Evolutionary conservation across 805 yeast genomes (phyloP), one percentile per base, ranked within the genome.

Genomic region (Yarrowia keelungensis): DNA sequence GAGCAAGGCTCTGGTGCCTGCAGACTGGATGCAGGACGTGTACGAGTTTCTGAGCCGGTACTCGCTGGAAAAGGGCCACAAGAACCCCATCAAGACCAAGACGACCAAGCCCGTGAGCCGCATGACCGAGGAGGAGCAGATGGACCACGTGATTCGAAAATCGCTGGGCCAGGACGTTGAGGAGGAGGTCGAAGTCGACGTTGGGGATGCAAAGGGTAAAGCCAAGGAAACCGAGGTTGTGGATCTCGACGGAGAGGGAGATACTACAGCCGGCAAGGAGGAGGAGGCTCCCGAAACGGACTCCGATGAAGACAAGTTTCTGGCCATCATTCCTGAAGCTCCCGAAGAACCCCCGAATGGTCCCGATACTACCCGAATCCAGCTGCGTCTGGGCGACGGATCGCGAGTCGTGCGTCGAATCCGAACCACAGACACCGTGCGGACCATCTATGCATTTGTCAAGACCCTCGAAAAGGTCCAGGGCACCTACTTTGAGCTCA

Each of bases 321-420:
- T 81, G 10, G 68, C 79, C 0, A 88, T 91, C 9, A 59, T 75
- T 39, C 82, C 93, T 0, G 72, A 75, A 1, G 83, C 82, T 51
- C 86, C 87, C 69, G 80, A 80, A 0, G 97, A 92, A 74, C 96
- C 97, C 0, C 77, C 84, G 1, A 75, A 80, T 3, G 87, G 84
- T 11, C 84, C 86, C 0, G 78, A 81, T 8, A 81, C 87, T 0
- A 91, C 97, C 0, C 82, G 97, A 73, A 85, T 95, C 35, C 98
- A 95, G 78, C 84, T 95, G n/a, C 83, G 97, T 70, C 84, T 91
- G 38, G 95, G 93, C 16, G 91, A 89, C 74, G 98, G 98, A n/a
- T 84, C 87, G 58, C 82, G 98, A 69, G 79, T 89, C 12, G 89
- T 94, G 11, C 88, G 91, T 70, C 84, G 91, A 69, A 90, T 94